Evolutionary conservation across 352 stramenopile species (phyloP).

Genomic region (Paralagenidium karlingii): DNA sequence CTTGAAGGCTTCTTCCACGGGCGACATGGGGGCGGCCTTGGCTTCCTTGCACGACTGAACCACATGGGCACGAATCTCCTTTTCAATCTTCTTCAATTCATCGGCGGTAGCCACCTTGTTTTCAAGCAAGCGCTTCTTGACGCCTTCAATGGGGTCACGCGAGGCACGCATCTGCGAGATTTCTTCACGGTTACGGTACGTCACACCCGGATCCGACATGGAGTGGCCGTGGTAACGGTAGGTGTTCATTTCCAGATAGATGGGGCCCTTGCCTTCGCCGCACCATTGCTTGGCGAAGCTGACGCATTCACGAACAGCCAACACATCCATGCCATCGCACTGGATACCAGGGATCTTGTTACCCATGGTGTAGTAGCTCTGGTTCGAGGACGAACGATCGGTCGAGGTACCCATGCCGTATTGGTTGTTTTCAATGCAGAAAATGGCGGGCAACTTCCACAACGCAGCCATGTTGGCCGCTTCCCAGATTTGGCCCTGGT

Average conservation of each 20-base stretch:
- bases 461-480: slow-evolving; percentile 96
- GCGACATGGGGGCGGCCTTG: slow-evolving; percentile 60
- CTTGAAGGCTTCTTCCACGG: slow-evolving; percentile 40
- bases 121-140: slow-evolving; percentile 97
- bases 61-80: slow-evolving; percentile 97
- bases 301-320: slow-evolving; percentile 94
- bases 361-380: slow-evolving; percentile 99
- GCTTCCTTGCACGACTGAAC: slow-evolving; percentile 90
- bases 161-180: slow-evolving; percentile 98
- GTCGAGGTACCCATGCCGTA: slow-evolving; percentile 99
- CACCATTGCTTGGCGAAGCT: slow-evolving; percentile 95
- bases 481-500: slow-evolving; percentile 99
- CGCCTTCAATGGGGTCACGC: slow-evolving; percentile 97
- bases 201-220: slow-evolving; percentile 99
- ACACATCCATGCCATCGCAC: slow-evolving; percentile 99
- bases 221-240: slow-evolving; percentile 99
- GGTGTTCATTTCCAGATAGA: slow-evolving; percentile 99
- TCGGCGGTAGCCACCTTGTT: slow-evolving; percentile 88
- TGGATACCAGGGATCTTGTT: slow-evolving; percentile 99
- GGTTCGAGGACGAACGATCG: slow-evolving; percentile 93
- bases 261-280: slow-evolving; percentile 94
- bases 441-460: slow-evolving; percentile 99
- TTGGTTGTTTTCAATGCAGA: slow-evolving; percentile 99
- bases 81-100: slow-evolving; percentile 99
- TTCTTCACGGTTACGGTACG: slow-evolving; percentile 99